Evolutionary conservation across 2,329 filamentous ascomycete species (phyloP), one percentile per base, ranked within the genome.

Genomic region (Fusarium poae): DNA sequence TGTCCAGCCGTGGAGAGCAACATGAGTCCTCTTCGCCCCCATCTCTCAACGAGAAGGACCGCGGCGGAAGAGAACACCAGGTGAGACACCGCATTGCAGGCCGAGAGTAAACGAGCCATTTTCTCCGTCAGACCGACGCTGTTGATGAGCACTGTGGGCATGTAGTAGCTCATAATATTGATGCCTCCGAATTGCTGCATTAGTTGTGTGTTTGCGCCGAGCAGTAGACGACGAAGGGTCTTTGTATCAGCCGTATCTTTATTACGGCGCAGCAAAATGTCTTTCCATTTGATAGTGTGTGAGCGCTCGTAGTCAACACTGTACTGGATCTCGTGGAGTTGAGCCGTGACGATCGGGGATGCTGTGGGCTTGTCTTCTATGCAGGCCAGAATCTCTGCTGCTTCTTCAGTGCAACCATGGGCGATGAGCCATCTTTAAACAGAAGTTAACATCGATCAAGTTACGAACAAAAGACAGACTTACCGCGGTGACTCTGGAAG

Each of bases 131-230:
- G 77, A 1, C 83, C 83, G 2, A 87, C 84, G 2, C 81, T 84
- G 16, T 81, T 71, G 46, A 85, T 86, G 0, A 87, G 74, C 0
- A 87, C 82, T 0, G 81, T 83, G 0, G 84, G 83, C 0, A 86
- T 71, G 43, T 75, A 76, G 15, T 71, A 62, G 13, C 30, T 52
- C 46, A 73, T 66, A 11, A 62, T 62, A 5, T 48, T 61, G 12
- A 61, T 61, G 1, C 29, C 73, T 0, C 45, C 46, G 13, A 76
- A 67, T 10, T 77, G 72, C 12, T 77, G 74, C 25, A 75, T 71
- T 4, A 68, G 49, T 13, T 76, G 72, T 0, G 82, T 82, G 0
- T 83, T 83, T 61, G 83, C 82, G 3, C 85, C 84, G 0, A 79
- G 74, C 5, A 68, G 49, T 2, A 71, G 50, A 27, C 68, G 58